Percentiles rank a stretch among this genome's conserved stretches.
Conservation (phyloP, 345 rosid species). For the Arabidopsis arenosa region DNA sequence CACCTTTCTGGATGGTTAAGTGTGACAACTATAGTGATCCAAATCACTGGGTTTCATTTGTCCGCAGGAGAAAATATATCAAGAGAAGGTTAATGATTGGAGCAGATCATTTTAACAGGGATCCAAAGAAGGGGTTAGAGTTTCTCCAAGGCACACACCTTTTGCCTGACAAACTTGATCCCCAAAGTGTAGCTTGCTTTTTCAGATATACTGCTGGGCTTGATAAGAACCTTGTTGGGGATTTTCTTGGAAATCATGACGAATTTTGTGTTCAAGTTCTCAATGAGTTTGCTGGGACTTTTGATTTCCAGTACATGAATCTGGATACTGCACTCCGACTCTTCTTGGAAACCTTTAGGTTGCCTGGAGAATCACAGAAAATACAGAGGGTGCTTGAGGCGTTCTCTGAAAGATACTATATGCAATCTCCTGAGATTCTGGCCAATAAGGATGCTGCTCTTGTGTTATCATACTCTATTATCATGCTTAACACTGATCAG, state of each 20-base stretch:
- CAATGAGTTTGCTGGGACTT: slow-evolving; percentile 98
- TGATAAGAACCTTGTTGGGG: slow-evolving; percentile 99
- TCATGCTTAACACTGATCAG: slow-evolving; percentile 97
- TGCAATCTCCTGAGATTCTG: slow-evolving; percentile 88
- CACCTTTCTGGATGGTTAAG: slow-evolving; percentile 97
- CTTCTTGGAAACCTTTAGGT: slow-evolving; percentile 92
- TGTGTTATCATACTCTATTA: slow-evolving; percentile 87
- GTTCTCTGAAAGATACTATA: slow-evolving; percentile 95
- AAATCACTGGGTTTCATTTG: slow-evolving; percentile 90
- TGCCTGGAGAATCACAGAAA: slow-evolving; percentile 99
- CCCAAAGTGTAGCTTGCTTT: slow-evolving; percentile 99
- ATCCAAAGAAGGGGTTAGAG: slow-evolving; percentile 97
- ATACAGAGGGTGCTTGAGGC: slow-evolving; percentile 99
- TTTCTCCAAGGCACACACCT: slow-evolving; percentile 99
- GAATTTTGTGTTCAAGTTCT: slow-evolving; percentile 99
- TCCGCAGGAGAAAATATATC: slow-evolving; percentile 85
- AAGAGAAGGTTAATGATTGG: slow-evolving; percentile 99
- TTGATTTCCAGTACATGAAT: slow-evolving; percentile 97
- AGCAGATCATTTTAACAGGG: slow-evolving; percentile 99
- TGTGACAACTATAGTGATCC: slow-evolving; percentile 88
- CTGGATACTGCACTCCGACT: slow-evolving; percentile 92
- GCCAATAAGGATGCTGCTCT: slow-evolving; percentile 98
- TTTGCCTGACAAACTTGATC: slow-evolving; percentile 97
- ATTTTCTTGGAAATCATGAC: slow-evolving; percentile 97
- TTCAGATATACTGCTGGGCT: slow-evolving; percentile 96